These are phyloP conservation scores for Mortierella sp. DNA, from an alignment of 371 early-diverging fungal species.

Conservation along the genomic window DNA sequence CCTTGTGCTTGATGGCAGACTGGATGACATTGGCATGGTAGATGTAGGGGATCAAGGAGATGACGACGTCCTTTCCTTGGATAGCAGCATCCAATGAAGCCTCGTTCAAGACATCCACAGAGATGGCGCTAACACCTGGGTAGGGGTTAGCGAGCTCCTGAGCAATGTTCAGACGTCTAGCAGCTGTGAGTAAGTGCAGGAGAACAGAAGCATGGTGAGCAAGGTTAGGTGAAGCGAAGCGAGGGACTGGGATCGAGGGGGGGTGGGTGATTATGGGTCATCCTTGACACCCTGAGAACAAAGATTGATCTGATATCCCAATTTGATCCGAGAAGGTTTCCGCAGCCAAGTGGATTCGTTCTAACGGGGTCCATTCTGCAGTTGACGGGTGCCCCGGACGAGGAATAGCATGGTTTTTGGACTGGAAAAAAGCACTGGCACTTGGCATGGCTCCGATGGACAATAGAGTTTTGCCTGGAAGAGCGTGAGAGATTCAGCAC, in stretches of 20 bases:
- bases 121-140: slow-evolving; percentile 69
- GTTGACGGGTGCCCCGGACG: not conserved
- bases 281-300: too few species aligned
- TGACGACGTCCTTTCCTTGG: slow-evolving; percentile 85
- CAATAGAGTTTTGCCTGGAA: slow-evolving; percentile 1
- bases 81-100: slow-evolving; percentile 88
- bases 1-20: slow-evolving; percentile 83
- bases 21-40: slow-evolving; percentile 87
- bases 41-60: slow-evolving; percentile 90
- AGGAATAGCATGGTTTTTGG: not conserved
- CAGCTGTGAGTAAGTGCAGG: slow-evolving; percentile 63
- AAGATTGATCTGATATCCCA: slow-evolving; percentile 33
- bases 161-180: slow-evolving; percentile 84
- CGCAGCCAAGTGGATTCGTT: not conserved
- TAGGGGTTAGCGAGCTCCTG: slow-evolving; percentile 71
- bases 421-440: slow-evolving; percentile 8
- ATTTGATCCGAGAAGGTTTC: slow-evolving; percentile 7
- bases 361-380: not conserved
- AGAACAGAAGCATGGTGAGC: not conserved
- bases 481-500: not conserved
- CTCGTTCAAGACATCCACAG: slow-evolving; percentile 84
- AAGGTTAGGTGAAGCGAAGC: not conserved
- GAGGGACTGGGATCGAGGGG: not conserved
- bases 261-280: slow-evolving; percentile 21
- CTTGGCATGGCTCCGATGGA: not conserved